Conservation (phyloP, 306 rosid species). For the Styphnolobium japonicum region DNA sequence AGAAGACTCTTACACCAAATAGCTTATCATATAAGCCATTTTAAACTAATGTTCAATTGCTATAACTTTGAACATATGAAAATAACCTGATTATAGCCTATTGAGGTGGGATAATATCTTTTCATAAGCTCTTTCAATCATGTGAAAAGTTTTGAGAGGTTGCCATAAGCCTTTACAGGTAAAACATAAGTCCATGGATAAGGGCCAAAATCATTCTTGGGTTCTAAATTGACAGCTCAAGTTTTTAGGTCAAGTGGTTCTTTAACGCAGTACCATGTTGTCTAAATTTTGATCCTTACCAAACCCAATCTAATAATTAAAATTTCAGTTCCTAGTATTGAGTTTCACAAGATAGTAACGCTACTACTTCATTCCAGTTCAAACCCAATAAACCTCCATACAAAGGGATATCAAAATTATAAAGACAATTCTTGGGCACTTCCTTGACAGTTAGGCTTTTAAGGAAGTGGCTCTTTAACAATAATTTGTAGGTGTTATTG, state of each 20-base stretch:
- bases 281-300: conserved; percentile 1
- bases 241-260: not conserved
- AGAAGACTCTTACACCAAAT: not conserved
- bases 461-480: not conserved
- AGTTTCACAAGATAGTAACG: not conserved
- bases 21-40: not conserved
- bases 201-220: not conserved
- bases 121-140: not conserved
- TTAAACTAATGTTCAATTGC: not conserved
- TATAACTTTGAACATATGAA: not conserved
- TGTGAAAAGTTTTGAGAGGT: not conserved
- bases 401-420: not conserved
- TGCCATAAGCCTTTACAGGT: not conserved
- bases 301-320: conserved; percentile 2
- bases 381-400: not conserved
- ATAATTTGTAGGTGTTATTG: not conserved
- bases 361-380: not conserved
- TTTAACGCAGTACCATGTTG: not conserved
- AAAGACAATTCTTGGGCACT: not conserved
- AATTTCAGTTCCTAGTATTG: not conserved
- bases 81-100: conserved; percentile 1
- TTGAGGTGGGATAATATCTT: not conserved
- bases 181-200: not conserved
- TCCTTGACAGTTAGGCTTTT: not conserved
- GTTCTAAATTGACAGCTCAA: not conserved